These are phyloP conservation scores for Aristolochia fimbriata DNA, from an alignment of 164 flowering plant species.

Conservation along the genomic window DNA sequence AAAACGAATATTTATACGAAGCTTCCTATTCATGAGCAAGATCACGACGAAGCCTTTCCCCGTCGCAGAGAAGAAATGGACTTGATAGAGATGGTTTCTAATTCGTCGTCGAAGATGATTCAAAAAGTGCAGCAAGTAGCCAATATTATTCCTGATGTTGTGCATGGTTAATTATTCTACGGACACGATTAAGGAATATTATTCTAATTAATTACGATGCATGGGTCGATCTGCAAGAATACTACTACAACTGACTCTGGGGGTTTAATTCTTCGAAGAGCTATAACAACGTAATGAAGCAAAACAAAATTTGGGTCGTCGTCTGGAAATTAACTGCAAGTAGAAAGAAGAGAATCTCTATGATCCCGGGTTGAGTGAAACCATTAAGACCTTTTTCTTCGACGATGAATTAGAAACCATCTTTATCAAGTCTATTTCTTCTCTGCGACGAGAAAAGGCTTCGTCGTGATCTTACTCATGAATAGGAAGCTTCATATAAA, in stretches of 20 bases:
- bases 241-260: too few relatives aligned
- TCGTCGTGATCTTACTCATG: conserved; percentile 14
- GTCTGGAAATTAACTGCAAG: not conserved
- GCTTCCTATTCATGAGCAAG: conserved; percentile 6
- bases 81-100: conserved; percentile 70
- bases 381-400: not conserved
- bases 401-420: conserved; percentile 40
- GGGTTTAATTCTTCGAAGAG: too few relatives aligned
- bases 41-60: conserved; percentile 8
- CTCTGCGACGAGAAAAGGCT: conserved; percentile 13
- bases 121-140: conserved; percentile 2
- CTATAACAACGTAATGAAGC: not conserved
- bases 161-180: too few relatives aligned
- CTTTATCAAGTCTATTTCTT: conserved; percentile 69
- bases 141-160: too few relatives aligned
- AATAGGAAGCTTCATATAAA: conserved; percentile 5
- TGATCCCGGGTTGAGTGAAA: conserved; percentile 8
- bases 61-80: conserved; percentile 45
- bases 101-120: conserved; percentile 13
- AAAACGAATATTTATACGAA: conserved; percentile 9
- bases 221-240: too few relatives aligned
- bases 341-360: not conserved
- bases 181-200: too few relatives aligned
- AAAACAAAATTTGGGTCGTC: conserved; percentile 1
- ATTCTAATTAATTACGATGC: too few relatives aligned